Evolutionary conservation across 306 rosid species (phyloP), one percentile per base, ranked within the genome.

Genomic region (Alnus glutinosa): DNA sequence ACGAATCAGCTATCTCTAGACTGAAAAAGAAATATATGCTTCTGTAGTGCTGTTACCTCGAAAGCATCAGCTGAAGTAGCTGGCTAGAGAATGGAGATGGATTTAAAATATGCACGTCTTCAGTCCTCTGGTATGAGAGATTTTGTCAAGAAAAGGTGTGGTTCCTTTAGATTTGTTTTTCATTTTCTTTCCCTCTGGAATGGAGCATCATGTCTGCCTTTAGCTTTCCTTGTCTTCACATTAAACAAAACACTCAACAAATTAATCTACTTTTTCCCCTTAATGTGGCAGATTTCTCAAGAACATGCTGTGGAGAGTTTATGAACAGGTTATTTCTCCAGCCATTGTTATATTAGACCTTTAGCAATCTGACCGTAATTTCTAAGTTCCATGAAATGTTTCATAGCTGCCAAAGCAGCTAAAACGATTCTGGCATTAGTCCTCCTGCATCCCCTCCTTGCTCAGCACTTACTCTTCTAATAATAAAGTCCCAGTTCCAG

Each of bases 11-110:
- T 81, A 79, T 66, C 67, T 42, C 74, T 19, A 52, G 77, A 67
- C 82, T 66, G 67, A 86, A 64, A 71, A 55, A 50, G 50, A 36
- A 37, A 50, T 77, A 36, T 71, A 7, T 81, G 54, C 76, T 76
- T 80, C 66, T 86, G 84, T 73, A 92, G 98, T 89, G 80, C 90
- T 91, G 50, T 78, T 86, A 84, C 91, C 84, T 57, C 87, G 89
- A 70, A 89, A 75, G 73, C 77, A 55, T 82, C 90, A 50, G 83
- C 48, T 71, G 55, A 80, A 62, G 74, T 80, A 81, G 88, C 54
- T 50, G 2, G 66, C 62, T 63, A 46, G 62, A 63, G 75, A 49
- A 74, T 73, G 69, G 66, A 69, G 61, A 71, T 46, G 62, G 37
- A 71, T 66, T 80, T 52, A 81, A 80, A 44, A 50, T 74, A 63